Conservation (phyloP, 1,284 basidiomycete species). For the Malassezia psittaci region DNA sequence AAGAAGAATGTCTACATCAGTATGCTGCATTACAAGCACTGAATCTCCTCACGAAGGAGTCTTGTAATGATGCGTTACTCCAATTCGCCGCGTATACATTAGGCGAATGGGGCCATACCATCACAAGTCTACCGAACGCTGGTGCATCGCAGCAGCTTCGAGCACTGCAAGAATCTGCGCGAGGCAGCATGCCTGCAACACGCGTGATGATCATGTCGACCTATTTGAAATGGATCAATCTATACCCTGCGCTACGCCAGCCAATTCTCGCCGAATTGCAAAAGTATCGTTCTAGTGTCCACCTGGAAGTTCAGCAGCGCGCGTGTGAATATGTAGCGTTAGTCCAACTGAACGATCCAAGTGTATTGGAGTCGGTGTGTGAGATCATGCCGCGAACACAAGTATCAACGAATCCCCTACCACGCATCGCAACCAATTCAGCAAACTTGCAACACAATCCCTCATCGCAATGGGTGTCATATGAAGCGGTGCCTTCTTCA, state of each 20-base stretch:
- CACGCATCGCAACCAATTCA: background rate
- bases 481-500: background rate
- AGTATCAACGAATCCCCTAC: conserved; percentile 54
- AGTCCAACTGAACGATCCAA: conserved; percentile 57
- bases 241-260: conserved; percentile 95
- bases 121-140: conserved; percentile 86
- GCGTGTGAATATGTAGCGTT: conserved; percentile 57
- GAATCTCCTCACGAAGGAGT: conserved; percentile 57
- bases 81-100: conserved; percentile 92
- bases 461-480: background rate
- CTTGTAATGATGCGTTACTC: conserved; percentile 92
- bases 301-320: conserved; percentile 92
- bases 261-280: conserved; percentile 80
- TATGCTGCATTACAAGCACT: conserved; percentile 91
- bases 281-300: conserved; percentile 64
- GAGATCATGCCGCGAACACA: conserved; percentile 86
- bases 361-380: conserved; percentile 82
- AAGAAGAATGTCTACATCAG: conserved; percentile 80
- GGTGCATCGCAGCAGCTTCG: conserved; percentile 92
- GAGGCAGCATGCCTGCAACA: conserved; percentile 84
- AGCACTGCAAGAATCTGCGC: conserved; percentile 83
- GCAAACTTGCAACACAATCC: background rate
- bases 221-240: conserved; percentile 98
- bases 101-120: conserved; percentile 84
- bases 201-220: conserved; percentile 86